A percentile compares a stretch with the other conserved stretches of the same genome.
Evolutionary conservation across 441 rosid genomes (phyloP).

Genomic region (Melastoma candidum): DNA sequence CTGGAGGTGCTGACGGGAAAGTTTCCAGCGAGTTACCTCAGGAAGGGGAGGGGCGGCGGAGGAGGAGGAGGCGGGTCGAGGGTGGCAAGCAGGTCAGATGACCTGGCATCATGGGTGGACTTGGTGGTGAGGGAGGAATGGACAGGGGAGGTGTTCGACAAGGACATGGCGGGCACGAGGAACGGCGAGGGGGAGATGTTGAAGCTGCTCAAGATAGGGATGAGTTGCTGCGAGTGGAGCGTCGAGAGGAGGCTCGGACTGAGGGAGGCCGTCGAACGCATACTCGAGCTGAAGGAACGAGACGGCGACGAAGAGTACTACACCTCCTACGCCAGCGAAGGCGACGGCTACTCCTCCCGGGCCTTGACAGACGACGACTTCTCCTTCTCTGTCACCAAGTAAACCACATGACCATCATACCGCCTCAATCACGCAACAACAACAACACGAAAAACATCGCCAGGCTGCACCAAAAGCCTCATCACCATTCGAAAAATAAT

Average conservation of each 20-base stretch:
- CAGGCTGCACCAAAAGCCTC: too few species aligned
- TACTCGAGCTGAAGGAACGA: slow-evolving; percentile 38
- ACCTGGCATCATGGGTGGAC: slow-evolving; percentile 68
- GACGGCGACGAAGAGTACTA: slow-evolving; percentile 23
- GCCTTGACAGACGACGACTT: too few species aligned
- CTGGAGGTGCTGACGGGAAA: slow-evolving; percentile 67
- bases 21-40: slow-evolving; percentile 65
- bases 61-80: background rate
- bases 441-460: too few species aligned
- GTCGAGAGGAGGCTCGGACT: slow-evolving; percentile 44
- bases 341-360: too few species aligned
- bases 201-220: slow-evolving; percentile 61
- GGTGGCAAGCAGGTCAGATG: slow-evolving; percentile 3
- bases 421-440: too few species aligned
- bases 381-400: too few species aligned
- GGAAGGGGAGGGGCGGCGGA: slow-evolving; percentile 12
- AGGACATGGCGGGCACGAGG: slow-evolving; percentile 52
- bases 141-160: slow-evolving; percentile 62
- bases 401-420: too few species aligned
- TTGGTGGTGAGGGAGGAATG: slow-evolving; percentile 33
- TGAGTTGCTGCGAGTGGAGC: slow-evolving; percentile 79
- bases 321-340: background rate
- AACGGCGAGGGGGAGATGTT: slow-evolving; percentile 58
- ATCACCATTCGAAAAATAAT: too few species aligned
- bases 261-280: slow-evolving; percentile 41